Evolutionary conservation across 108 stramenopile species (phyloP).

Genomic region (Skeletonema costatum): DNA sequence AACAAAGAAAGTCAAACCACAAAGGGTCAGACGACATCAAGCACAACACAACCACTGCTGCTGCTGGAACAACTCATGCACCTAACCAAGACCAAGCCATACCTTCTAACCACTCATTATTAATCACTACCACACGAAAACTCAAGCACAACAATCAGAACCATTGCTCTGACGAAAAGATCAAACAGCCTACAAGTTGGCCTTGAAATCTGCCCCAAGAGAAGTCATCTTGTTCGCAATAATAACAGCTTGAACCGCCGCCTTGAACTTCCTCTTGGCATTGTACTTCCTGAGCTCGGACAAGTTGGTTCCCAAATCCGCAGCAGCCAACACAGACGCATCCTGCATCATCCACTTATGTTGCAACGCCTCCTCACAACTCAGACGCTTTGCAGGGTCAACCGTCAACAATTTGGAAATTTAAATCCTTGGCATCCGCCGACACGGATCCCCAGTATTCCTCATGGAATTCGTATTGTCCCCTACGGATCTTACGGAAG

Average conservation of each 20-base stretch:
- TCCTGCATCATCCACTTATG: conserved; percentile 83
- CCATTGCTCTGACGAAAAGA: background rate
- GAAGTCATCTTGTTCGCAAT: conserved; percentile 77
- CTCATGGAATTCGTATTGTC: conserved; percentile 86
- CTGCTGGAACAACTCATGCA: no score
- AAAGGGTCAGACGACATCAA: no score
- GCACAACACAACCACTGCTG: no score
- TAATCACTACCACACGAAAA: background rate
- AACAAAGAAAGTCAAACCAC: no score
- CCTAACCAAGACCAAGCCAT: no score
- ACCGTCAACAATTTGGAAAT: conserved; percentile 78
- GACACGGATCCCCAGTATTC: conserved; percentile 90
- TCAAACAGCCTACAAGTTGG: conserved; percentile 31
- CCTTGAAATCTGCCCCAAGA: conserved; percentile 67
- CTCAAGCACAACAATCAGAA: background rate
- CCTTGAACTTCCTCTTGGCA: conserved; percentile 59
- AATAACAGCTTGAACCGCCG: conserved; percentile 50
- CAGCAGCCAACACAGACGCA: conserved; percentile 42
- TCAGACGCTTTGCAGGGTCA: conserved; percentile 66
- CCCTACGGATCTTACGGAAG: conserved; percentile 91
- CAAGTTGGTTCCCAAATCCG: conserved; percentile 52
- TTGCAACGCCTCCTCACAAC: conserved; percentile 61
- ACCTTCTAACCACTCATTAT: background rate
- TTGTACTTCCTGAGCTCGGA: conserved; percentile 54
- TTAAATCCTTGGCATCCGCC: conserved; percentile 82